Evolutionary conservation across 2,329 filamentous ascomycete species (phyloP), one percentile per base, ranked within the genome.

Genomic region (Hymenoscyphus scutula): DNA sequence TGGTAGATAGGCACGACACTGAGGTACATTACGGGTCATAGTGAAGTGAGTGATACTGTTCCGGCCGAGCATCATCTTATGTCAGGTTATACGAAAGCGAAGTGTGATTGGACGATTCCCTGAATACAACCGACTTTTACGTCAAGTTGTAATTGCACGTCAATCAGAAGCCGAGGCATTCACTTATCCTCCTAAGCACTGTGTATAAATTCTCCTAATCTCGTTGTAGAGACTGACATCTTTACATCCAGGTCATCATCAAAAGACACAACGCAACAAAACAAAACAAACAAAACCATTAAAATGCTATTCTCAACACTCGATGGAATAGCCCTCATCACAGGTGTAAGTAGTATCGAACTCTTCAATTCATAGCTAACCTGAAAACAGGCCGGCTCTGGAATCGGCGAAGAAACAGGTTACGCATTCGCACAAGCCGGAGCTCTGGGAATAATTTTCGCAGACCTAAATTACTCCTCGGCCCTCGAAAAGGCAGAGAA

Each of bases 401-500:
- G 58, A 13, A 60, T 60, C 1, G 58, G 58, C 19, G 45, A 37
- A 53, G 48, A 60, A 29, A 41, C 30, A 7, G 48, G 58, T 5
- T 60, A 53, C 37, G 45, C 58, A 7, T 60, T 60, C 25, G 58
- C 58, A 7, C 27, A 55, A 29, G 48, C 45, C 5, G 58, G 58
- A 15, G 58, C 58, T 8, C 5, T 17, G 2, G 68, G 67, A 2
- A 59, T 73, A 2, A 51, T 70, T 0, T 69, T 75, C 29, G 71
- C 70, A 17, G 73, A 75, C 59, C 25, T 71, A 11, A 68, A 70
- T n/a, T 27, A 65, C 17, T 41, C 58, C 6, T 53, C 32, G 1
- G 71, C 68, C 8, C 19, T 68, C n/a, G 62, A 59, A 41, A 65
- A 63, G 2, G 68, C 67, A 5, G 68, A 70, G 56, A 64, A 70